Base-by-base conservation (phyloP, 1,284 basidiomycete species). In the Athelia psychrophila region DNA sequence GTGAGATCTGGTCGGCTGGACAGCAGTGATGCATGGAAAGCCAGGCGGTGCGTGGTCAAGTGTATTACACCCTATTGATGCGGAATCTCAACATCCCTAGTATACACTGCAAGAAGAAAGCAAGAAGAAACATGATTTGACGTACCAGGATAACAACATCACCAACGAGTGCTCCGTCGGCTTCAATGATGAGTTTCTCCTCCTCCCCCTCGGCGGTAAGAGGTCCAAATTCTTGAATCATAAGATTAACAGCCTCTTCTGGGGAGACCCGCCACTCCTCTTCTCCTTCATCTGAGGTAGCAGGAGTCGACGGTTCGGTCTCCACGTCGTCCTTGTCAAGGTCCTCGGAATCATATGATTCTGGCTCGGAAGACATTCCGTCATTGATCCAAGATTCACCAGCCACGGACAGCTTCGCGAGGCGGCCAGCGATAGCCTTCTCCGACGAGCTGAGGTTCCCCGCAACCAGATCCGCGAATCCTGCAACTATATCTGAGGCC, bases 11-110 rank as follows among this genome's bases (percentile, higher is more conserved):
- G 38, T 5, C 68, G 63, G 15, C 76, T 74, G 0, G 80, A 73
- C 2, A 83, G 75, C n/a, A 87, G 62, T 4, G 81, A 78, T 1
- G 85, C 85, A 58, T 87, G 84, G 62, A 87, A 88, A 0, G 81
- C 64, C 13, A 87, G 56, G 6, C 85, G 76, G 62, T 87, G 83
- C 2, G 81, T 83, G 0, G 84, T 88, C 23, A 87, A 67, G 61
- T 86, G 83, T 23, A 85, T 69, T 48, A 82, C 80, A 16, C 84
- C 84, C 79, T 76, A 30, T 54, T 53, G 54, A 50, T 47, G 49
- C 49, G 50, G 44, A 24, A 50, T 25, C 27, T 23, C 38, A 13
- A 32, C 20, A 44, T 51, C 48, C n/a, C n/a, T n/a, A n/a, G n/a
- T n/a, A n/a, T n/a, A n/a, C n/a, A 30, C 5, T 30, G 13, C 13